phyloP scores from a whole-genome alignment of 495 filamentous ascomycete genomes.

The Chaetomium fimeti region DNA sequence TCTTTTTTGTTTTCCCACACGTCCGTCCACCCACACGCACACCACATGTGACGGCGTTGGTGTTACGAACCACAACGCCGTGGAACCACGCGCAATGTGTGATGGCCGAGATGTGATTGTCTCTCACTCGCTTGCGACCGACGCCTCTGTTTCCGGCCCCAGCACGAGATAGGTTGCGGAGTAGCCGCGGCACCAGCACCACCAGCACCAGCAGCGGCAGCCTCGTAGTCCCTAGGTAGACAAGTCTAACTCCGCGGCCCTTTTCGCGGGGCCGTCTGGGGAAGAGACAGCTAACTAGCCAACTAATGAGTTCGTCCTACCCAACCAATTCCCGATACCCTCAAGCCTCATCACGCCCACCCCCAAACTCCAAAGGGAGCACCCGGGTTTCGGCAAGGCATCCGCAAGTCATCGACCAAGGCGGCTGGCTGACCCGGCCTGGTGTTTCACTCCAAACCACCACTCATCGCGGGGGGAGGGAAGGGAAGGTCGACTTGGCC shows the following conservation, averaged over 20 bases:
- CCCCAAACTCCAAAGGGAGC: too few relatives aligned
- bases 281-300: too few relatives aligned
- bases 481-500: too few relatives aligned
- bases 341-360: too few relatives aligned
- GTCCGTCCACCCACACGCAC: background rate
- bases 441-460: constrained; percentile 6
- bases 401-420: background rate
- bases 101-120: background rate
- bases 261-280: too few relatives aligned
- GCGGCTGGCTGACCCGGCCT: constrained; percentile 5
- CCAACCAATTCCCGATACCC: too few relatives aligned
- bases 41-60: constrained; percentile 1
- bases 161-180: background rate
- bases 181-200: too few relatives aligned
- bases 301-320: too few relatives aligned
- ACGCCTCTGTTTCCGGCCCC: background rate
- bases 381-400: background rate
- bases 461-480: background rate
- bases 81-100: constrained; percentile 9
- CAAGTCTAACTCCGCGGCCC: too few relatives aligned
- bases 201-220: too few relatives aligned
- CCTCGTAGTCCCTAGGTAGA: too few relatives aligned
- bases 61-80: constrained; percentile 1
- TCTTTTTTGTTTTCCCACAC: background rate
- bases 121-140: too few relatives aligned